phyloP scores from a whole-genome alignment of 2,329 filamentous ascomycete genomes.

The Aspergillus ustus region DNA sequence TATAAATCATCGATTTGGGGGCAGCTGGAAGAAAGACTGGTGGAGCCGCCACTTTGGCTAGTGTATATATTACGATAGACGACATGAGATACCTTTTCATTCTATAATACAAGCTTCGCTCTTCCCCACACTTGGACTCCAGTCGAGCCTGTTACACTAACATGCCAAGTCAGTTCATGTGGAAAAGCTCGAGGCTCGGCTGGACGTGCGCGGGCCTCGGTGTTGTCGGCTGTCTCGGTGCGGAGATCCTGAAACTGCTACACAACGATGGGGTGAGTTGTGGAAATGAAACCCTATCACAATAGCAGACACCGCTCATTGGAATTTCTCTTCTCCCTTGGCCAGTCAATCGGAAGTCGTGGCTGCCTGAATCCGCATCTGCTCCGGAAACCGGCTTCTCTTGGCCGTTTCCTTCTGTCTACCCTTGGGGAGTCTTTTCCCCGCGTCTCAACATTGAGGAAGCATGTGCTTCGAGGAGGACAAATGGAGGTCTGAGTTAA shows the following conservation, averaged over 20 bases:
- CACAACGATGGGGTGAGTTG: background rate
- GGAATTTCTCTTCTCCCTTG: background rate
- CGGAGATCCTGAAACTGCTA: background rate
- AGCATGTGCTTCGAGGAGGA: background rate
- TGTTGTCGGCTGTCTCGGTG: conserved; percentile 1
- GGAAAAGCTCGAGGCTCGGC: background rate
- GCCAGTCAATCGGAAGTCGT: background rate
- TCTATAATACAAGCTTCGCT: background rate
- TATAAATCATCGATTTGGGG: conserved; percentile 40
- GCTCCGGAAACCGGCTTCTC: background rate
- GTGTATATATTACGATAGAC: background rate
- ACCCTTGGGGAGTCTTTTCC: background rate
- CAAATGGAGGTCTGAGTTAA: background rate
- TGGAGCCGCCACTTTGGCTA: conserved; percentile 35
- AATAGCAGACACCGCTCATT: background rate
- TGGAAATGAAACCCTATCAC: background rate
- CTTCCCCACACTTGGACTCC: background rate
- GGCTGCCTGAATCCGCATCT: background rate
- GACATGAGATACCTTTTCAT: background rate
- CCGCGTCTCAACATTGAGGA: background rate
- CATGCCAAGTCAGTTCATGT: background rate
- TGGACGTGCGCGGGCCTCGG: conserved; percentile 3
- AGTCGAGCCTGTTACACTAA: background rate
- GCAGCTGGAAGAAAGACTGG: conserved; percentile 40
- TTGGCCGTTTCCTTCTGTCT: background rate